Conservation (phyloP, 257 asterid genomes). For the Solanum pinnatisectum region DNA sequence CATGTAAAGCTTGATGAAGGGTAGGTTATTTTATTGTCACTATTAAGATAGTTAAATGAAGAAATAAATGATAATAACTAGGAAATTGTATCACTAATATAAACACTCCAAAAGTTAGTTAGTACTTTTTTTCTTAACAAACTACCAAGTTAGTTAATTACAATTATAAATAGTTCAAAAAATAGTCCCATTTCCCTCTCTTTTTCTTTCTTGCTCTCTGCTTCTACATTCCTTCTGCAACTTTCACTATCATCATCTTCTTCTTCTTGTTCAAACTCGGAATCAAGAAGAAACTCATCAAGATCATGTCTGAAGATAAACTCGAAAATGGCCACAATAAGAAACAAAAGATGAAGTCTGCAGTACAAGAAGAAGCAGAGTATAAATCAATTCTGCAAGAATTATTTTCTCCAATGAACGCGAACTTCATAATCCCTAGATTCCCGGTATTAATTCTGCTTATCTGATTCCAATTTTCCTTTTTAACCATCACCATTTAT, state of each 20-base stretch:
- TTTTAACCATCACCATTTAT: neutral
- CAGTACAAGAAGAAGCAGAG: neutral
- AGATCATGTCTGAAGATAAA: neutral
- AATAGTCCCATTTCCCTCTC: neutral
- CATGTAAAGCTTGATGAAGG: neutral
- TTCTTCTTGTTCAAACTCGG: neutral
- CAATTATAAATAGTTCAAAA: neutral
- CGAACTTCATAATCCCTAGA: neutral
- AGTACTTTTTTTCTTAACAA: neutral
- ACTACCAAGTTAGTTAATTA: neutral
- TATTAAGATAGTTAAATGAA: neutral
- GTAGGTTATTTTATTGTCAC: neutral
- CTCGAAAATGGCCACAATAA: neutral
- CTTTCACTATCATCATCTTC: neutral
- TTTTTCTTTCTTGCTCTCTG: neutral
- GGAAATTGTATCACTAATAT: neutral
- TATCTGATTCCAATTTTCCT: neutral
- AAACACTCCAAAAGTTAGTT: neutral
- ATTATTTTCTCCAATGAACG: neutral
- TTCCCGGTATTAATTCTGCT: neutral
- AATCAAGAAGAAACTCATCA: neutral
- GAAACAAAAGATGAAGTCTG: neutral
- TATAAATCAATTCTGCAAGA: neutral
- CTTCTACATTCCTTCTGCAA: neutral
- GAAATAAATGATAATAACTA: neutral